These are phyloP conservation scores for Hypoxylon lenormandii DNA, from an alignment of 495 filamentous ascomycete species.

Conservation along the genomic window DNA sequence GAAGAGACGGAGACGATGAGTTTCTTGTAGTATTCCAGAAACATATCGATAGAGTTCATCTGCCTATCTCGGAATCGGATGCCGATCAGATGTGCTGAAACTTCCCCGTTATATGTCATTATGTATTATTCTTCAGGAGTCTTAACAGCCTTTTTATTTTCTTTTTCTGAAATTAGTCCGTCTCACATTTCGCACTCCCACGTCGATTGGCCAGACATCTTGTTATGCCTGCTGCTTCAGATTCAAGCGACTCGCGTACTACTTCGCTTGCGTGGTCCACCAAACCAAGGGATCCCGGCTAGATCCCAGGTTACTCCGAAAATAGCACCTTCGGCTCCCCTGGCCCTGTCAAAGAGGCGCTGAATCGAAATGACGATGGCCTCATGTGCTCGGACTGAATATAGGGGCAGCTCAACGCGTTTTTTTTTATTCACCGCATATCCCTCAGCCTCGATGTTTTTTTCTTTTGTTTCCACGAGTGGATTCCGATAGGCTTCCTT, in stretches of 20 bases:
- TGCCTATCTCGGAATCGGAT: constrained; percentile 20
- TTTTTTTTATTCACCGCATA: constrained; percentile 15
- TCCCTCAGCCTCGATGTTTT: constrained; percentile 12
- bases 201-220: constrained; percentile 25
- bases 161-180: constrained; percentile 25
- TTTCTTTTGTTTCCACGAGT: constrained; percentile 13
- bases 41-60: constrained; percentile 33
- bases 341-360: constrained; percentile 26
- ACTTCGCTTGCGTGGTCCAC: constrained; percentile 32
- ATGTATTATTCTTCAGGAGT: constrained; percentile 18
- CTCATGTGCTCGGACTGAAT: constrained; percentile 31
- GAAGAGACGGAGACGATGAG: constrained; percentile 4
- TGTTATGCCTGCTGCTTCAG: constrained; percentile 39
- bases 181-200: constrained; percentile 38
- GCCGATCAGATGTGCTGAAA: constrained; percentile 44
- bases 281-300: constrained; percentile 29
- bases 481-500: neutral
- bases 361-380: constrained; percentile 43
- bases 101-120: constrained; percentile 34
- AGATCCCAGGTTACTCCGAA: constrained; percentile 33
- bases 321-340: constrained; percentile 20
- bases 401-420: constrained; percentile 36
- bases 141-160: constrained; percentile 4
- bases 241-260: constrained; percentile 28
- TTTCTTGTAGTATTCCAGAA: constrained; percentile 29